phyloP scores from a whole-genome alignment of 1,284 basidiomycete species.

The Exobasidium cylindrosporum region DNA sequence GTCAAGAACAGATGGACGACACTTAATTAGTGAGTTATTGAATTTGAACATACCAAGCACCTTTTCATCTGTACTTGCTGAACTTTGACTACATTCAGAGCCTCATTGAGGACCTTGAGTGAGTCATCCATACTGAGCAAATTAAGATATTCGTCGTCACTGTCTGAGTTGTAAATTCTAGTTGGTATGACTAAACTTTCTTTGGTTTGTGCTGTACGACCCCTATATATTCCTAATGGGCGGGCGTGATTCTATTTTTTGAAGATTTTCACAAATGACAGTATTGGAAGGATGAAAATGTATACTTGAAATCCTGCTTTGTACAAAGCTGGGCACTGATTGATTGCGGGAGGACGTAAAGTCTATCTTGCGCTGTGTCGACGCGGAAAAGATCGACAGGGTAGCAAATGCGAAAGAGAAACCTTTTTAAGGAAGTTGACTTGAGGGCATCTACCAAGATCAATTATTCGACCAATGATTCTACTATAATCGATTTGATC shows the following conservation, averaged over 20 bases:
- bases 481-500: too few relatives aligned
- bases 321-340: background rate
- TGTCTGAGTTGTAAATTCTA: background rate
- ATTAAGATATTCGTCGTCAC: background rate
- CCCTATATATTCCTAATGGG: background rate
- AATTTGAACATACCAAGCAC: slow-evolving; percentile 35
- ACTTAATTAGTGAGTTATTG: too few relatives aligned
- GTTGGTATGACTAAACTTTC: background rate
- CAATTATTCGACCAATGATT: too few relatives aligned
- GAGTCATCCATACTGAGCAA: slow-evolving; percentile 49
- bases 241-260: too few relatives aligned
- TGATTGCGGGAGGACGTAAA: background rate
- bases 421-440: too few relatives aligned
- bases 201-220: background rate
- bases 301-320: background rate
- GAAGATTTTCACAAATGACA: too few relatives aligned
- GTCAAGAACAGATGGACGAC: too few relatives aligned
- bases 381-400: background rate
- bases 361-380: background rate
- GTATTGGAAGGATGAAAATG: too few relatives aligned
- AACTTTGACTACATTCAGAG: slow-evolving; percentile 52
- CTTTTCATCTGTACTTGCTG: slow-evolving; percentile 53
- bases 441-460: too few relatives aligned
- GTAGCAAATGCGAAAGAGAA: too few relatives aligned
- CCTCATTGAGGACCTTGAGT: slow-evolving; percentile 47